Conservation (phyloP, 176 grass and related monocot genomes). For the Musa itinerans region DNA sequence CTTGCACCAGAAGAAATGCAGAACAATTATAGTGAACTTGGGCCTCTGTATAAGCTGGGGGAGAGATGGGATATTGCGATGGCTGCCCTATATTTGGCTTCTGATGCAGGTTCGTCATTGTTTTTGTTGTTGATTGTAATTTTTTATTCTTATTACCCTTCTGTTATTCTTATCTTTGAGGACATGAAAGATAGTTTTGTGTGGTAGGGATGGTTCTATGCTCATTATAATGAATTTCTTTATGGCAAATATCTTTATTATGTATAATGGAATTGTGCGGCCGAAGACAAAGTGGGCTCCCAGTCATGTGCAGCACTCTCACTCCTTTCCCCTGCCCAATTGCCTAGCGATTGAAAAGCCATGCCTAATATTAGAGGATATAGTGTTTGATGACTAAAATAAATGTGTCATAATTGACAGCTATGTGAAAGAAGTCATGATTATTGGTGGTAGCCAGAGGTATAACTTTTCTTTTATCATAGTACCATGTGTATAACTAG, state of each 20-base stretch:
- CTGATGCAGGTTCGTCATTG: slow-evolving; percentile 48
- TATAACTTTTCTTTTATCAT: background rate
- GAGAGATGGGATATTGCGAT: slow-evolving; percentile 89
- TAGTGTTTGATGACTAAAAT: background rate
- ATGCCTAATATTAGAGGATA: background rate
- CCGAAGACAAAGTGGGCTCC: background rate
- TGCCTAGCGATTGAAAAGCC: background rate
- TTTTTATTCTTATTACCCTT: background rate
- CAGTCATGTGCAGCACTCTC: background rate
- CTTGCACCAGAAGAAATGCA: slow-evolving; percentile 86
- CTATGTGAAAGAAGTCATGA: background rate
- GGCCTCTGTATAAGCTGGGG: slow-evolving; percentile 63
- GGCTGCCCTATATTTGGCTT: slow-evolving; percentile 82
- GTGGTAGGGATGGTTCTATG: background rate
- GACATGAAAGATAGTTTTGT: background rate
- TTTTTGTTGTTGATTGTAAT: slow-evolving; percentile 4
- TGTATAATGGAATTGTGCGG: background rate
- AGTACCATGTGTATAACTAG: background rate
- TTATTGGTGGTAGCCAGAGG: background rate
- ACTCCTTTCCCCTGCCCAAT: background rate
- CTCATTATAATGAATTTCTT: background rate
- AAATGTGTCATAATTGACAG: background rate
- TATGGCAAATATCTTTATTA: background rate
- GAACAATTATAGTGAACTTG: slow-evolving; percentile 21
- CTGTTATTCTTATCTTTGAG: background rate